Evolutionary conservation across 1,284 basidiomycete species (phyloP), one percentile per base, ranked within the genome.

Genomic region (Puccinia sorghi): DNA sequence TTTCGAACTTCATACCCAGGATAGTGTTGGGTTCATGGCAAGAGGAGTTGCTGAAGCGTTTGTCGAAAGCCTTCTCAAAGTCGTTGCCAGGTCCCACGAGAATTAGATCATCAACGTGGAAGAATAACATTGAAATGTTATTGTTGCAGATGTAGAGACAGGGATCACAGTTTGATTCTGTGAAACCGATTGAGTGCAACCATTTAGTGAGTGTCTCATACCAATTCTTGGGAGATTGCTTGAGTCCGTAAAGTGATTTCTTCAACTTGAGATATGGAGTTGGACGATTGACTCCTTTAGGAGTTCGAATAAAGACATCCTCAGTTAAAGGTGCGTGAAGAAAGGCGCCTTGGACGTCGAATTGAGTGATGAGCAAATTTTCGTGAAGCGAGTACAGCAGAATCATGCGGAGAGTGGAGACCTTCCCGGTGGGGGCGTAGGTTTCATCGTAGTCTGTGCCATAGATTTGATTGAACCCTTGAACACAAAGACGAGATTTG

Each of bases 221-320:
- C 59, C 59, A 63, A 46, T 46, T 46, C 8, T 46, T 46, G 9
- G 43, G 43, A 12, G 43, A 9, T 46, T 46, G 39, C 25, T 63
- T 43, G 12, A 63, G 32, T 0, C 27, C 59, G 20, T 63, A 63
- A 2, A 63, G 27, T 2, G 27, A 12, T 39, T 63, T 63, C 39
- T 63, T 63, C 1, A 63, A 13, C 13, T 63, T 63, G 59, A 63
- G 59, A 20, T 63, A 63, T 22, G 59, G 59, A 2, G 59, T 39
- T 15, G 1, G 32, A 2, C 32, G 32, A 32, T 32, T 32, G 32
- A 32, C 32, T 4, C 32, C 32, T 32, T 32, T 37, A 2, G 59
- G 59, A 6, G 59, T 63, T 37, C 39, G 39, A 3, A 63, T 63
- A 12, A 32, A 39, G 6, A 63, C 27, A 0, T 63, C 37, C 39